Evolutionary conservation across 2,329 filamentous ascomycete genomes (phyloP).

Genomic region (Microsporum canis): DNA sequence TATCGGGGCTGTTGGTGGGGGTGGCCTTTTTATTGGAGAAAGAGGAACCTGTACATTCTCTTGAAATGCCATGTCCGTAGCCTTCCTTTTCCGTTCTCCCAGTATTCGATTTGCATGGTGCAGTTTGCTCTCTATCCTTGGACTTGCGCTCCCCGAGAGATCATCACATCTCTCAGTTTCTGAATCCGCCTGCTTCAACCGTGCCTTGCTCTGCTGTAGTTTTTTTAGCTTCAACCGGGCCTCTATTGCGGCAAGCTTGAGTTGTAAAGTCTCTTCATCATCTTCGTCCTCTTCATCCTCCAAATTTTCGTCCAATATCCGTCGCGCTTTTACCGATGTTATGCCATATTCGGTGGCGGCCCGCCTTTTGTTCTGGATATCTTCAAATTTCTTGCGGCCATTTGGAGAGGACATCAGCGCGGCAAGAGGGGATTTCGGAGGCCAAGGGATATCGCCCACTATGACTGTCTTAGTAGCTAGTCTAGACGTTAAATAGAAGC

Average conservation of each 20-base stretch:
- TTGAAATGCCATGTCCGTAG: conserved; percentile 12
- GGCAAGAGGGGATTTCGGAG: conserved; percentile 51
- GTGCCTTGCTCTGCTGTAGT: conserved; percentile 53
- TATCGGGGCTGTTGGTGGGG: conserved; percentile 42
- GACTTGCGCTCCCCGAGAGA: neutral
- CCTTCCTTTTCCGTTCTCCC: conserved; percentile 15
- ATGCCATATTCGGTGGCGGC: conserved; percentile 12
- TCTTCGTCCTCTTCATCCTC: conserved; percentile 41
- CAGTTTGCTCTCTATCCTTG: neutral
- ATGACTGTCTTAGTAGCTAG: neutral
- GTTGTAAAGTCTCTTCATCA: conserved; percentile 77
- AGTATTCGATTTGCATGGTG: conserved; percentile 12
- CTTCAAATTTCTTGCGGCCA: conserved; percentile 63
- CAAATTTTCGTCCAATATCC: conserved; percentile 13
- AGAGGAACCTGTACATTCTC: conserved; percentile 61
- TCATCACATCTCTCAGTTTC: conserved; percentile 16
- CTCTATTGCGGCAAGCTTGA: conserved; percentile 81
- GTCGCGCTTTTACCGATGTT: conserved; percentile 8
- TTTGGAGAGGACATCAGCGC: conserved; percentile 59
- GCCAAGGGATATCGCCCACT: conserved; percentile 37
- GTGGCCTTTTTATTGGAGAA: conserved; percentile 49
- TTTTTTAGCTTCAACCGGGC: conserved; percentile 79
- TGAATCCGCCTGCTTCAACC: conserved; percentile 26
- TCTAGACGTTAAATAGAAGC: no score
- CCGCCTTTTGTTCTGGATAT: conserved; percentile 54